Evolutionary conservation across 306 rosid genomes (phyloP).

Genomic region (Fragaria ananassa): DNA sequence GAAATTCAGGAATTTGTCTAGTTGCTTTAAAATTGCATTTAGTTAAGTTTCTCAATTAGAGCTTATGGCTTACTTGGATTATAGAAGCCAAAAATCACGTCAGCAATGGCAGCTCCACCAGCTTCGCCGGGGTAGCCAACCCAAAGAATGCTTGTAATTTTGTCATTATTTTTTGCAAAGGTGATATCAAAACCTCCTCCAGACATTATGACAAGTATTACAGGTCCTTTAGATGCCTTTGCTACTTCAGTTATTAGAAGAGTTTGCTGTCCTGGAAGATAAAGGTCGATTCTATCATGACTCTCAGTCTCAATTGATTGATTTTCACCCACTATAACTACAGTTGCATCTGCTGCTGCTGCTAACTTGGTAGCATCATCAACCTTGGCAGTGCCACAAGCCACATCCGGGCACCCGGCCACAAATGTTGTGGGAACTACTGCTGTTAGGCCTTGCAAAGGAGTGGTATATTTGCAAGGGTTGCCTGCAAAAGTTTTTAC

Average conservation of each 20-base stretch:
- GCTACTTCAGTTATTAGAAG: conserved; percentile 71
- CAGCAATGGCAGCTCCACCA: conserved; percentile 96
- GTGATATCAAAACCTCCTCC: conserved; percentile 96
- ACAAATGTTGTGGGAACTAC: conserved; percentile 57
- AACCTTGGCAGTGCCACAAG: conserved; percentile 53
- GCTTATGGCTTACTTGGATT: conserved; percentile 70
- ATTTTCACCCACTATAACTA: conserved; percentile 71
- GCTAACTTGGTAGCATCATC: conserved; percentile 69
- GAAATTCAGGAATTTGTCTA: not conserved
- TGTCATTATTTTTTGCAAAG: conserved; percentile 66
- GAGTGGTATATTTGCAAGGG: conserved; percentile 79
- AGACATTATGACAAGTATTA: conserved; percentile 86
- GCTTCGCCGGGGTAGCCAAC: conserved; percentile 99
- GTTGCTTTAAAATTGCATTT: not conserved
- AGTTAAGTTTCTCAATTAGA: not conserved
- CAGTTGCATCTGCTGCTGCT: conserved; percentile 86
- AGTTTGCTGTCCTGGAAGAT: conserved; percentile 87
- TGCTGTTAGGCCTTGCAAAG: conserved; percentile 79
- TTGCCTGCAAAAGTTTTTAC: conserved; percentile 52
- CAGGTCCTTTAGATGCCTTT: conserved; percentile 80
- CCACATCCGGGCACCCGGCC: conserved; percentile 75
- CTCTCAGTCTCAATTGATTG: conserved; percentile 82
- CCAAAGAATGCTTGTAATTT: conserved; percentile 92
- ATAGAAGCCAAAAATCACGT: conserved; percentile 70
- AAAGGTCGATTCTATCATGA: conserved; percentile 66